A percentile compares a stretch with the other conserved stretches of the same genome.
Evolutionary conservation across 2,329 filamentous ascomycete genomes (phyloP).

Genomic region (Claviceps sp.): DNA sequence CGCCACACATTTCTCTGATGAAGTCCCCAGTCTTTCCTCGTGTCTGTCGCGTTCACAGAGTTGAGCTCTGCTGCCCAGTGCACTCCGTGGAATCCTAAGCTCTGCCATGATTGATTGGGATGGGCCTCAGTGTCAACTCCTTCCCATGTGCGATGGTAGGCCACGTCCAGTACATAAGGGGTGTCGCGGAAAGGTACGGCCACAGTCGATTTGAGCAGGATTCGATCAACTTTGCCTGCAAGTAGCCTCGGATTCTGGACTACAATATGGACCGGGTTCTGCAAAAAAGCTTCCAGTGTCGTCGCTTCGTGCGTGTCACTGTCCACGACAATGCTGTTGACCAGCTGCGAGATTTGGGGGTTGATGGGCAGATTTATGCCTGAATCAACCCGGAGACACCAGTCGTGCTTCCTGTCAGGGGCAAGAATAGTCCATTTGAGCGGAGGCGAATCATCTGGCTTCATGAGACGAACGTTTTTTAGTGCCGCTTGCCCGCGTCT

Average conservation of each 20-base stretch:
- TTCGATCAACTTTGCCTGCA: conserved; percentile 6
- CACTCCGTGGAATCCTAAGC: conserved; percentile 19
- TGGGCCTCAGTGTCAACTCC: conserved; percentile 7
- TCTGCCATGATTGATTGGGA: conserved; percentile 16
- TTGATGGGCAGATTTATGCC: conserved; percentile 11
- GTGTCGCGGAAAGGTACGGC: conserved; percentile 18
- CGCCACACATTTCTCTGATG: conserved; percentile 19
- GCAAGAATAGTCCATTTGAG: conserved; percentile 21
- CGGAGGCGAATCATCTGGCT: conserved; percentile 11
- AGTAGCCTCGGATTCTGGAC: not conserved
- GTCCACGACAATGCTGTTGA: conserved; percentile 11
- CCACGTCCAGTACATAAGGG: conserved; percentile 21
- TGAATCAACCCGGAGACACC: conserved; percentile 20
- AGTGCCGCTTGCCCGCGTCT: conserved; percentile 9
- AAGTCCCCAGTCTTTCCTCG: conserved; percentile 19
- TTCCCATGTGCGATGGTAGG: conserved; percentile 16
- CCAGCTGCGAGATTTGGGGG: conserved; percentile 9
- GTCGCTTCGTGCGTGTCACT: not conserved
- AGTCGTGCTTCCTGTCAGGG: conserved; percentile 24
- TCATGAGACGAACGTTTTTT: conserved; percentile 11
- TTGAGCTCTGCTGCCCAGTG: conserved; percentile 26
- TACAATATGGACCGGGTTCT: not conserved
- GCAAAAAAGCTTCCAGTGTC: not conserved
- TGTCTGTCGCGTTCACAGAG: conserved; percentile 10
- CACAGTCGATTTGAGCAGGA: conserved; percentile 15